Base-by-base conservation (phyloP, 2,329 filamentous ascomycete species). In the Aureobasidium sp. region DNA sequence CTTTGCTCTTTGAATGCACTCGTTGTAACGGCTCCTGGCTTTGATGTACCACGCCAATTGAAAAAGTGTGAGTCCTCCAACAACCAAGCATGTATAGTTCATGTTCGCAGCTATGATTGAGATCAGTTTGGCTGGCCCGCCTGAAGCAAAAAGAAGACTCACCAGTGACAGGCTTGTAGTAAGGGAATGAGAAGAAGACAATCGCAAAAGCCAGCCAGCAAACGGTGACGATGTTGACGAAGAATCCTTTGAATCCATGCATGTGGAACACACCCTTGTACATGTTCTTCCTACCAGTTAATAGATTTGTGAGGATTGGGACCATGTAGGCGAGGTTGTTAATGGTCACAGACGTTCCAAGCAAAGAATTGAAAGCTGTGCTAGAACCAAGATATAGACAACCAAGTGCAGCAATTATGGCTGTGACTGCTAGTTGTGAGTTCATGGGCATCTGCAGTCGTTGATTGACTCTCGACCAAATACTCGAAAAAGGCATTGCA, bases 31-130 rank as follows among this genome's bases (percentile, higher is more conserved):
- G 52, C 69, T 71, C 5, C 76, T 74, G 1, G 71, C 76, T 57
- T 78, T 70, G n/a, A 78, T 56, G 76, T 77, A 80, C 78, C 77
- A 79, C 0, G 63, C 64, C 2, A 74, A 61, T 55, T 73, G 71
- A 11, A 80, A 69, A 1, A 76, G 48, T 8, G 77, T 63, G 31
- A 76, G 70, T 0, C 72, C 77, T 1, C 77, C 78, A 5, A 80
- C 75, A 14, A 78, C 76, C 0, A 78, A 76, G 52, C 78, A 80
- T 1, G 78, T 80, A 64, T 80, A 80, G 63, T 79, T 80, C 78
- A 80, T 80, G 62, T 78, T 80, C 29, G 65, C 63, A 1, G 67
- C 60, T 62, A 15, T 9, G n/a, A 12, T 17, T 1, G 2, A 20
- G 2, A 12, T 47, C n/a, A 47, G n/a, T 15, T 41, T 55, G 9